Conservation (phyloP, 176 grass and related monocot species). For the Cenchrus americanus region DNA sequence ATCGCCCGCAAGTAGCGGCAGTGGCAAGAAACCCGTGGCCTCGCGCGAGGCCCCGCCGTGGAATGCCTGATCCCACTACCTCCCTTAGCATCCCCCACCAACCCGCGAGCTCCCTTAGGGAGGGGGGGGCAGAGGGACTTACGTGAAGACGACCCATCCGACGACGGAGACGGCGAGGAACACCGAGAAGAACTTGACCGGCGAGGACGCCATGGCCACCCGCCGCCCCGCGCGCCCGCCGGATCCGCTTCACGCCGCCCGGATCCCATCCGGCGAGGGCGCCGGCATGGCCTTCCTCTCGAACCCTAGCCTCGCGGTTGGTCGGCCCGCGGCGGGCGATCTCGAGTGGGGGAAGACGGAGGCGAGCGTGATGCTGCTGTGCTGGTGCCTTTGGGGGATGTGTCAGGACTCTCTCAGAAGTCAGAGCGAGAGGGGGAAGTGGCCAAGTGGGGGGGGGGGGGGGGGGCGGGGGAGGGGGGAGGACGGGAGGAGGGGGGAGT, state of each 20-base stretch:
- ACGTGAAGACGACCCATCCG: slow-evolving; percentile 97
- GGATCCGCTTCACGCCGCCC: slow-evolving; percentile 52
- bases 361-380: slow-evolving; percentile 21
- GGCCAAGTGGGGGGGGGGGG: neutral
- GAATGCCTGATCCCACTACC: slow-evolving; percentile 9
- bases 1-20: neutral
- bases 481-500: neutral
- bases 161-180: slow-evolving; percentile 79
- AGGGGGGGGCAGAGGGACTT: slow-evolving; percentile 17
- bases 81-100: neutral
- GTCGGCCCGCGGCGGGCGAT: slow-evolving; percentile 37
- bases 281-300: slow-evolving; percentile 25
- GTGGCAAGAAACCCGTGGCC: neutral
- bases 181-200: slow-evolving; percentile 95
- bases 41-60: neutral
- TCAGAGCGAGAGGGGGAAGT: slow-evolving; percentile 5
- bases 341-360: slow-evolving; percentile 19
- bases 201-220: slow-evolving; percentile 87
- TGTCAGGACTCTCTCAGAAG: slow-evolving; percentile 20
- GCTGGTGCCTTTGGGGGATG: slow-evolving; percentile 35
- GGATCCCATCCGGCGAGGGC: slow-evolving; percentile 46
- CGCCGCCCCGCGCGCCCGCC: neutral
- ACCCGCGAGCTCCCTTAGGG: neutral
- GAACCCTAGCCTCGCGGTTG: slow-evolving; percentile 39
- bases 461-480: neutral